A percentile compares a stretch with the other conserved stretches of the same genome.
These are phyloP conservation scores for Suhomyces choctaworum DNA, from an alignment of 1,139 yeast genomes.

Conservation along the genomic window DNA sequence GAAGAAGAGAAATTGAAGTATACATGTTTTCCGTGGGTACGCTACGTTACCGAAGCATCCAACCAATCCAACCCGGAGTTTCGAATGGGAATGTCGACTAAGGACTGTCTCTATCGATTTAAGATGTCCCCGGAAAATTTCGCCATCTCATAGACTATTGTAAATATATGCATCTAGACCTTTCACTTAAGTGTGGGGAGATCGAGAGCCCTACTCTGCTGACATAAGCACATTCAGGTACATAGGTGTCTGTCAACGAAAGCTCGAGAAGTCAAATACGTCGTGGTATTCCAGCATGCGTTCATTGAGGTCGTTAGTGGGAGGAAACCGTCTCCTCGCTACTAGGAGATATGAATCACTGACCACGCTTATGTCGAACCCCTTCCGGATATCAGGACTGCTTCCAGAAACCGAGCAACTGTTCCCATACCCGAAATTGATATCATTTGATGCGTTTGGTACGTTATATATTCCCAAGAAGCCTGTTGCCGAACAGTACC, in stretches of 20 bases:
- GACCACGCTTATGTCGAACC: slow-evolving; percentile 23
- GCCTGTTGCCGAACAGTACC: slow-evolving; percentile 55
- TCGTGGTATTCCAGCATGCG: no score
- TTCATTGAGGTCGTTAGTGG: no score
- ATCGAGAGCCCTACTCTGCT: no score
- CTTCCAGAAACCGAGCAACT: slow-evolving; percentile 31
- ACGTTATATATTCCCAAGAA: slow-evolving; percentile 60
- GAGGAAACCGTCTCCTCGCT: not conserved
- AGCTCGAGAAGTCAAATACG: no score
- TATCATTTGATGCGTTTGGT: slow-evolving; percentile 69
- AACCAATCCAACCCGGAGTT: not conserved
- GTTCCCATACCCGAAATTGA: slow-evolving; percentile 47
- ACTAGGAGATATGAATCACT: slow-evolving; percentile 4
- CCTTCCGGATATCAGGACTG: slow-evolving; percentile 20
- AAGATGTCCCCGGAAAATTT: slow-evolving; percentile 24
- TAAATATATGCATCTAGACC: no score
- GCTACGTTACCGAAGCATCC: slow-evolving; percentile 38
- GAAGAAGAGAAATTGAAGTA: slow-evolving; percentile 46
- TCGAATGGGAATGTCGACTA: slow-evolving; percentile 1
- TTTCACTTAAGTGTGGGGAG: no score
- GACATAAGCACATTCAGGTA: no score
- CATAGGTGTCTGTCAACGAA: no score
- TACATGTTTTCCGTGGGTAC: slow-evolving; percentile 50
- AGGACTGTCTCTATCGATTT: slow-evolving; percentile 30
- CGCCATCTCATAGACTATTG: slow-evolving; percentile 3